These are phyloP conservation scores for Trypanosoma brucei DNA, from an alignment of 208 protist species.

Conservation along the genomic window DNA sequence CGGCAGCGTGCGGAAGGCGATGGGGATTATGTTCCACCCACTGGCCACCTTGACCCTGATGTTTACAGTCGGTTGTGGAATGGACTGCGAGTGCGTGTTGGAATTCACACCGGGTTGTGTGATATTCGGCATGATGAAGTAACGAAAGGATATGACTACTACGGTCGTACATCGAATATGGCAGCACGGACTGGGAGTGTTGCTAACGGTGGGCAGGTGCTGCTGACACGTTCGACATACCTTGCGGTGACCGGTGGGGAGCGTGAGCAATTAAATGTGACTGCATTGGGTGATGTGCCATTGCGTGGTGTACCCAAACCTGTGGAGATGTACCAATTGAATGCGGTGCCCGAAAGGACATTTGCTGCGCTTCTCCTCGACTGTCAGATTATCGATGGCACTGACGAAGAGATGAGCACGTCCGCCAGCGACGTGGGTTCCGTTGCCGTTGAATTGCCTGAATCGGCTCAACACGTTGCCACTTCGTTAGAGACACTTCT, in stretches of 20 bases:
- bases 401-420: not conserved
- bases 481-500: not conserved
- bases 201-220: not conserved
- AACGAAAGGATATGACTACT: not conserved
- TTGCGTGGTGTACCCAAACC: not conserved
- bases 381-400: not conserved
- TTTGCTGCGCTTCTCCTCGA: not conserved
- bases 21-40: not conserved
- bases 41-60: not conserved
- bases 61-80: not conserved
- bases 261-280: not conserved
- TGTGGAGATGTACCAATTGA: not conserved
- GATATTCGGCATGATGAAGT: not conserved
- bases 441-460: not conserved
- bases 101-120: not conserved
- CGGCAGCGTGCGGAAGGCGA: not conserved
- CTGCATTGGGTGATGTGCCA: not conserved
- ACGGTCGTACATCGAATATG: not conserved
- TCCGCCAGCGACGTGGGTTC: not conserved
- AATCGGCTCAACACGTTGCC: not conserved
- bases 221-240: not conserved
- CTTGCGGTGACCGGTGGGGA: not conserved
- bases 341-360: not conserved
- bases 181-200: not conserved
- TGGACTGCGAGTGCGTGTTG: not conserved